Base-by-base conservation (phyloP, 2,329 filamentous ascomycete species). In the Xylariales sp. region DNA sequence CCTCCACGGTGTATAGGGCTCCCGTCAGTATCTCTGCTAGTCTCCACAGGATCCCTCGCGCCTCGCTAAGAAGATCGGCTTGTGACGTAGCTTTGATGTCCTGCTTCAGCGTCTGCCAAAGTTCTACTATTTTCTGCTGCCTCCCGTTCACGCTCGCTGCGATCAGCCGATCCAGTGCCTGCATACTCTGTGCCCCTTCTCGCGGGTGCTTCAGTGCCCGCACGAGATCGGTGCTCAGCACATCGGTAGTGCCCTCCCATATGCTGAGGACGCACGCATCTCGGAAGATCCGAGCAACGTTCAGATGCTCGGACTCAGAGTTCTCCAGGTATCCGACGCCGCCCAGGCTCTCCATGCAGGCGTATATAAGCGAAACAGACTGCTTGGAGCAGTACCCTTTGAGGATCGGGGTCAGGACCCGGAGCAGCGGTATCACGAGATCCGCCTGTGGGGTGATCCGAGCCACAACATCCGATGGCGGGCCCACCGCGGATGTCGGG, bases 161-260 rank as follows among this genome's bases (percentile, higher is more conserved):
- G 7, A 74, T 50, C 29, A 74, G 54, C 29, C 55, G 55, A 14
- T 66, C 65, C 15, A 77, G 49, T 2, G 67, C 70, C n/a, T 62
- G 54, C 4, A 70, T 42, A 23, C 57, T 60, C 8, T 55, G 59
- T 10, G 39, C 49, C 4, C 62, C 70, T 2, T 43, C 54, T 17
- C 56, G 56, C 1, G 65, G 56, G 23, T 74, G 67, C 43, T 72
- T 73, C 29, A 76, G 40, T 0, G 69, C 67, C 15, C 70, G 55
- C 12, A 74, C 43, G 13, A 71, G 62, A 42, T 74, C 73, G 2
- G 65, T 67, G 5, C 77, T 76, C 39, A 88, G 66, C 5, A 88
- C 80, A 49, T 86, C 82, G 0, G 82, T 85, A 0, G 84, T 88
- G 1, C 76, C 76, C 51, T 80, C 76, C 75, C 75, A 79, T 37